Evolutionary conservation across 108 stramenopile species (phyloP).

Genomic region (Aureococcus anophagefferens): DNA sequence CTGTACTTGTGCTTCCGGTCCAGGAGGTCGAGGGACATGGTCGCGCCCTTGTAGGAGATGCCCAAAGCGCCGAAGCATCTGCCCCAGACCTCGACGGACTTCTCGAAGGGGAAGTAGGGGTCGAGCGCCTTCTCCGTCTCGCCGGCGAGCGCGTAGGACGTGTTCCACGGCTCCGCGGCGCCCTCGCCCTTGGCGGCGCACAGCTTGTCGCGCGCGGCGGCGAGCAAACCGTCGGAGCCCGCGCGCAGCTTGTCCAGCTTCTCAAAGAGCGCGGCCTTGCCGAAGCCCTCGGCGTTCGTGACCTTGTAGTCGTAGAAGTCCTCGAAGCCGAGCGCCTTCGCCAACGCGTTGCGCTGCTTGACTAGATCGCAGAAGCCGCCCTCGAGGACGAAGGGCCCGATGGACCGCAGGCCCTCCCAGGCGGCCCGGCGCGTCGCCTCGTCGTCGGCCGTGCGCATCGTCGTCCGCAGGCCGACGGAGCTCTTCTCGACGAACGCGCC

Average conservation of each 20-base stretch:
- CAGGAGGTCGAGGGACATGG: conserved; percentile 56
- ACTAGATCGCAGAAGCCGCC: conserved; percentile 62
- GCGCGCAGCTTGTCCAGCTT: conserved; percentile 52
- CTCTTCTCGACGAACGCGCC: too few relatives aligned
- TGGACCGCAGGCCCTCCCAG: conserved; percentile 53
- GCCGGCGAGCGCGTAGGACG: conserved; percentile 35
- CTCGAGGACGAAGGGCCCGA: conserved; percentile 51
- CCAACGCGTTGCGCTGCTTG: conserved; percentile 50
- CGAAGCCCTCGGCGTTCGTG: conserved; percentile 59
- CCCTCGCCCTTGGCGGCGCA: too few relatives aligned
- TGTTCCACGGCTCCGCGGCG: conserved; percentile 56
- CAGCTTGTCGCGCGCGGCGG: conserved; percentile 37
- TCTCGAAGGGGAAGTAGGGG: conserved; percentile 62
- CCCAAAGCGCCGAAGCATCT: conserved; percentile 52
- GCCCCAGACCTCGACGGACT: conserved; percentile 44
- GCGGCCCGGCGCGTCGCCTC: conserved; percentile 49
- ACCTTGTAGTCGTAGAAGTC: conserved; percentile 68
- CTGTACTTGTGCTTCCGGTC: conserved; percentile 55
- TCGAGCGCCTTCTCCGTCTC: conserved; percentile 12
- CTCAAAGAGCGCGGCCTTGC: conserved; percentile 51
- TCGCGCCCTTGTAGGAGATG: conserved; percentile 49
- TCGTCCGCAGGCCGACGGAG: conserved; percentile 50
- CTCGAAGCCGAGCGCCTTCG: conserved; percentile 38
- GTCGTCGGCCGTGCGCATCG: conserved; percentile 40
- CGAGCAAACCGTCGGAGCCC: conserved; percentile 49